phyloP scores from a whole-genome alignment of 1,284 basidiomycete genomes.

The Lignosus rhinocerotis region DNA sequence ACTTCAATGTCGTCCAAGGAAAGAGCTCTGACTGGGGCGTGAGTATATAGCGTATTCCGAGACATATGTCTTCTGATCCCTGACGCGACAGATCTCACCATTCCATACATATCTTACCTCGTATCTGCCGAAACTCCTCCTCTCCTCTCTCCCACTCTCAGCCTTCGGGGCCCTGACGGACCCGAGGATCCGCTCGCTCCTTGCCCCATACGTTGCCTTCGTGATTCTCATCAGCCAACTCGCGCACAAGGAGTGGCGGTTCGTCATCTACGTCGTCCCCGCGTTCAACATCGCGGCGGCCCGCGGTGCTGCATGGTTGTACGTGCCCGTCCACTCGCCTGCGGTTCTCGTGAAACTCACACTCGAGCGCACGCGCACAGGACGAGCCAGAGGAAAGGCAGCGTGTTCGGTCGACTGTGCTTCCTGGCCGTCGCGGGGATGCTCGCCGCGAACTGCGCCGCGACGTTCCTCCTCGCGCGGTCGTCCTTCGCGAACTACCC shows the following conservation, averaged over 20 bases:
- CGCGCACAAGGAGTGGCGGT: slow-evolving; percentile 95
- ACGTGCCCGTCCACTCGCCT: slow-evolving; percentile 30
- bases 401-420: slow-evolving; percentile 43
- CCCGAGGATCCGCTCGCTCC: slow-evolving; percentile 46
- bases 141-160: slow-evolving; percentile 66
- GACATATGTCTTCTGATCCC: neutral
- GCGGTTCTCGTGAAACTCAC: neutral
- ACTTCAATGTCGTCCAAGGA: slow-evolving; percentile 88
- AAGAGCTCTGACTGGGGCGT: slow-evolving; percentile 94
- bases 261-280: slow-evolving; percentile 88
- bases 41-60: slow-evolving; percentile 33
- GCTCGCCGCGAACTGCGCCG: slow-evolving; percentile 51
- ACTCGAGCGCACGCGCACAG: slow-evolving; percentile 28
- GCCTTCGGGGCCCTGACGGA: slow-evolving; percentile 53
- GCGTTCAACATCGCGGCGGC: slow-evolving; percentile 82
- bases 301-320: slow-evolving; percentile 62
- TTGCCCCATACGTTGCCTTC: slow-evolving; percentile 58
- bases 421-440: slow-evolving; percentile 46
- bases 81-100: slow-evolving; percentile 64
- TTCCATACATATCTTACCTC: slow-evolving; percentile 69
- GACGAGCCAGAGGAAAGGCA: slow-evolving; percentile 47
- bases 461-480: slow-evolving; percentile 54
- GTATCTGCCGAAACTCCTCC: slow-evolving; percentile 79
- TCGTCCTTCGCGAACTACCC: slow-evolving; percentile 86
- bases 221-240: slow-evolving; percentile 72